phyloP scores from a whole-genome alignment of 345 rosid genomes.

The Stellera chamaejasme region DNA sequence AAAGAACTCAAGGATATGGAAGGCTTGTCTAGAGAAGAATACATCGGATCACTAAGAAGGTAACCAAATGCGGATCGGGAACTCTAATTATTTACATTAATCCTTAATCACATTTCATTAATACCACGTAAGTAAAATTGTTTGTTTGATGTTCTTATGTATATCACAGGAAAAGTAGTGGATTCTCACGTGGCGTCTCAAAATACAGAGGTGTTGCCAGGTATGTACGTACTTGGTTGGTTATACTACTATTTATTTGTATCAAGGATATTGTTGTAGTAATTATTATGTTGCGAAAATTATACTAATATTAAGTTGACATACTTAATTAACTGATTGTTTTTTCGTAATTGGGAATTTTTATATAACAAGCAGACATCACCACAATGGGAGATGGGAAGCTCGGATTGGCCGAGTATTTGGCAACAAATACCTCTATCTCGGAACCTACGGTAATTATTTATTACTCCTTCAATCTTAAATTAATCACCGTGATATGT shows the following conservation, averaged over 20 bases:
- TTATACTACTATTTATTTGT: no score
- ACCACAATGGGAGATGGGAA: slow-evolving; percentile 94
- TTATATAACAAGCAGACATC: slow-evolving; percentile 44
- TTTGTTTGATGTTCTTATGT: no score
- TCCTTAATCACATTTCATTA: no score
- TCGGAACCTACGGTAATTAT: slow-evolving; percentile 72
- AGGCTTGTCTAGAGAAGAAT: slow-evolving; percentile 68
- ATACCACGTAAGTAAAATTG: no score
- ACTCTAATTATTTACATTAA: no score
- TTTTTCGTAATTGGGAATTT: background rate
- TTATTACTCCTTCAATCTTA: no score
- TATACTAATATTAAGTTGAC: no score
- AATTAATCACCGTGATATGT: no score
- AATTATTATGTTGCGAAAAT: no score
- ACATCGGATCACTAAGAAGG: slow-evolving; percentile 76
- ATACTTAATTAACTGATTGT: no score
- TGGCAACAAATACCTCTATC: slow-evolving; percentile 84
- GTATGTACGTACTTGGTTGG: slow-evolving; percentile 17
- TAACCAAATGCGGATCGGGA: no score
- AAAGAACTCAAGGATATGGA: slow-evolving; percentile 83
- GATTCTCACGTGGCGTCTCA: slow-evolving; percentile 86
- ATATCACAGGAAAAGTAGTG: slow-evolving; percentile 64
- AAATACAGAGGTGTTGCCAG: slow-evolving; percentile 88
- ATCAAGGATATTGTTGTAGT: no score
- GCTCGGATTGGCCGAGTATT: slow-evolving; percentile 84